A percentile compares a stretch with the other conserved stretches of the same genome.
These are phyloP conservation scores for Dendrobium officinale DNA, from an alignment of 106 monocot genomes.

Conservation along the genomic window DNA sequence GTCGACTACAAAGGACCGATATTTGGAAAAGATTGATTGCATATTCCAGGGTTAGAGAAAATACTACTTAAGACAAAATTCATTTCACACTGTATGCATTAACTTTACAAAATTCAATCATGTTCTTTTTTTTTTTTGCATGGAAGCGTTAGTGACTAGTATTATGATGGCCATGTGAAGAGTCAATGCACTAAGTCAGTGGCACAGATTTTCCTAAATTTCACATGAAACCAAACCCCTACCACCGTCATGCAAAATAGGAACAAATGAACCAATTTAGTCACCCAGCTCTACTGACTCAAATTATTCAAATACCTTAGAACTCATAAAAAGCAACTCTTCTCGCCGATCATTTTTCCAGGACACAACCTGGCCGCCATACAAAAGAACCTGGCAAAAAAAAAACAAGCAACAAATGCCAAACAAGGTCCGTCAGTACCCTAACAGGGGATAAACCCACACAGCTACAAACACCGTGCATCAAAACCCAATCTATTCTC, in stretches of 20 bases:
- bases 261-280: background rate
- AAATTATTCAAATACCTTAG: conserved; percentile 33
- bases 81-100: background rate
- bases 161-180: background rate
- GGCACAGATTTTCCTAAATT: background rate
- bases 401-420: background rate
- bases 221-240: background rate
- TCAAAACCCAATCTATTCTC: background rate
- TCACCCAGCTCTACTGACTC: background rate
- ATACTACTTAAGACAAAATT: background rate
- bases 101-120: background rate
- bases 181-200: background rate
- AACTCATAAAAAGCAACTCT: conserved; percentile 53
- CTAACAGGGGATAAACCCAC: background rate
- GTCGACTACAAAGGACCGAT: no score
- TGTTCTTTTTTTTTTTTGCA: no score
- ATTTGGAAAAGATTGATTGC: no score
- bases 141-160: background rate
- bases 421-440: background rate
- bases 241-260: background rate
- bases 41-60: no score
- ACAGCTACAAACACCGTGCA: no score
- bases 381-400: conserved; percentile 36
- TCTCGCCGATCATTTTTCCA: conserved; percentile 59
- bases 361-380: conserved; percentile 61